These are phyloP conservation scores for Alternaria triticimaculans DNA, from an alignment of 2,329 filamentous ascomycete species.

Conservation along the genomic window DNA sequence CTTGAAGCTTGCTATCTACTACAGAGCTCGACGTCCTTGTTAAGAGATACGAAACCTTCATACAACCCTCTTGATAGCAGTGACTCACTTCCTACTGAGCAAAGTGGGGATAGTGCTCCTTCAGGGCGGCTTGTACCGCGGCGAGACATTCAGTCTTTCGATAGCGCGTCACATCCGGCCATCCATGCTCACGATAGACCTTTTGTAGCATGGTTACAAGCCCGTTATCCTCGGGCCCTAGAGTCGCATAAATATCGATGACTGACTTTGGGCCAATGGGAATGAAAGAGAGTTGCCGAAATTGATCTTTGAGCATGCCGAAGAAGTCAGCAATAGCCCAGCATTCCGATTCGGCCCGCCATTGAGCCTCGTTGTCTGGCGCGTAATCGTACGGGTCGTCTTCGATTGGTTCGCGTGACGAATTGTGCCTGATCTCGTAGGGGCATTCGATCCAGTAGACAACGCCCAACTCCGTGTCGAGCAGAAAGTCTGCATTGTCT, in stretches of 20 bases:
- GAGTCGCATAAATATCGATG: background rate
- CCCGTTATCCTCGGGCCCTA: background rate
- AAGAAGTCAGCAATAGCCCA: background rate
- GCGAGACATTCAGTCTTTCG: background rate
- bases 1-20: background rate
- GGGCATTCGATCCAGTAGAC: background rate
- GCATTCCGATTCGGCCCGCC: background rate
- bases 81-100: no score
- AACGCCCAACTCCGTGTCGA: background rate
- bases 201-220: background rate
- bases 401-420: background rate
- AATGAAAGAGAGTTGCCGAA: background rate
- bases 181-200: background rate
- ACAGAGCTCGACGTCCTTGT: background rate
- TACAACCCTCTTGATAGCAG: no score
- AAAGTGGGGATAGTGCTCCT: background rate
- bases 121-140: background rate
- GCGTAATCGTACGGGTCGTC: background rate
- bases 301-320: background rate
- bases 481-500: background rate
- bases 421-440: background rate
- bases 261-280: background rate
- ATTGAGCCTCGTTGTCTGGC: background rate
- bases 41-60: no score
- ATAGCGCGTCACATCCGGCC: background rate